A percentile compares a stretch with the other conserved stretches of the same genome.
These are phyloP conservation scores for Suillus clintonianus DNA, from an alignment of 768 basidiomycete genomes.

Conservation along the genomic window DNA sequence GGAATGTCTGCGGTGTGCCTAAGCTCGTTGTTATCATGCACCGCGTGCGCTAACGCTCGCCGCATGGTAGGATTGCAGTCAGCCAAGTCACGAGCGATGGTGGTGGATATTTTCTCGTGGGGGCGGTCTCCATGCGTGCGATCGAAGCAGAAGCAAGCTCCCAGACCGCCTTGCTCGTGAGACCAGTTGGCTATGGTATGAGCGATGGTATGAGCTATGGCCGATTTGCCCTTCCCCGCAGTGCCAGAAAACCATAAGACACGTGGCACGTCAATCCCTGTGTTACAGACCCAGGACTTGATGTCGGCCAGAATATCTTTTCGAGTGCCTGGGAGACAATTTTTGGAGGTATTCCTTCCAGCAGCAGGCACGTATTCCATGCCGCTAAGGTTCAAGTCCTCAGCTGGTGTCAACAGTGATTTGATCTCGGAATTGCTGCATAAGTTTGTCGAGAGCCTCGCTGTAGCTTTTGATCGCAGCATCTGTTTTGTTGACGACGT, in stretches of 20 bases:
- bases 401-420: neutral
- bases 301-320: slow-evolving; percentile 12
- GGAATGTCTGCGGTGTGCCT: neutral
- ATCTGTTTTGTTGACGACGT: neutral
- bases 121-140: neutral
- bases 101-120: slow-evolving; percentile 1
- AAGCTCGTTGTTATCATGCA: neutral
- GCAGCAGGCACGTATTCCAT: neutral
- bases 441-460: neutral
- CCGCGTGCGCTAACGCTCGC: neutral
- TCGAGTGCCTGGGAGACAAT: slow-evolving; percentile 17
- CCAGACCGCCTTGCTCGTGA: slow-evolving; percentile 9
- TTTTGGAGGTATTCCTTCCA: neutral
- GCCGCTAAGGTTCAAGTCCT: neutral
- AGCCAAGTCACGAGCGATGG: neutral
- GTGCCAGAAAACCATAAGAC: slow-evolving; percentile 15
- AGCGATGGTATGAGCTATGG: no score
- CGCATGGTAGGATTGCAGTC: neutral
- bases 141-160: slow-evolving; percentile 16
- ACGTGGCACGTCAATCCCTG: neutral
- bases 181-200: slow-evolving; percentile 14
- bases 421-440: slow-evolving; percentile 6
- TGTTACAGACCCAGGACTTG: slow-evolving; percentile 11
- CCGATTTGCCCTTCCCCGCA: slow-evolving; percentile 18
- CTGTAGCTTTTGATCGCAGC: neutral